Evolutionary conservation across 2,329 filamentous ascomycete species (phyloP), one percentile per base, ranked within the genome.

Genomic region (Venturia nashicola): DNA sequence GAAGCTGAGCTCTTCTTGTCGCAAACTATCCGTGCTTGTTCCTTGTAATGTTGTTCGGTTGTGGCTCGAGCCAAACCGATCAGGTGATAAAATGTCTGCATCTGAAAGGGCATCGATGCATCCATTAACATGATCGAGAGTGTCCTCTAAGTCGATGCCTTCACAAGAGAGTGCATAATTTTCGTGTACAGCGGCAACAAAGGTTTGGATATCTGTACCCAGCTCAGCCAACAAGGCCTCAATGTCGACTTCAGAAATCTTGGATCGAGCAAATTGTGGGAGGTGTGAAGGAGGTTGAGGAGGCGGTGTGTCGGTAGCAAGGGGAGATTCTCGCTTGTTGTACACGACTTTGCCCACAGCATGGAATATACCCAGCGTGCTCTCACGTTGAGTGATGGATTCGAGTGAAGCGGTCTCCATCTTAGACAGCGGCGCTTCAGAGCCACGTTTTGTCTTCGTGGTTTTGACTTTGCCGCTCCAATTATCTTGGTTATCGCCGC

Each of bases 331-430:
- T 57, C 94, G 84, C 73, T 97, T 99, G 77, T 99, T 99, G 77
- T 97, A 96, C 0, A 97, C 87, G 2, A 99, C 90, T 72, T 94
- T 97, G 3, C 93, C 94, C 14, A 97, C 89, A 0, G 94, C 91
- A 73, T 99, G 94, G 71, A 99, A 99, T 61, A 99, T 91, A 1
- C 93, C 94, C 2, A 99, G 79, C 67, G 88, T 96, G 18, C 89
- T 87, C 76, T 97, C 94, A 64, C 94, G 84, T 70, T 92, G 90
- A 0, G 89, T 91, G 27, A 97, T 84, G 65, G 94, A 78, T 70
- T 91, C 85, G 11, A 97, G 75, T 5, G 86, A 92, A 67, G 95
- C 88, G 65, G 84, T 80, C 73, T 97, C 94, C 70, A 88, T 86
- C 66, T 83, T 82, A 0, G 91, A 96, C 65, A 96, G 75, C 9